A percentile compares a stretch with the other conserved stretches of the same genome.
Conservation (phyloP, 176 grass and related monocot genomes). For the Rhipidocladum racemiflorum region DNA sequence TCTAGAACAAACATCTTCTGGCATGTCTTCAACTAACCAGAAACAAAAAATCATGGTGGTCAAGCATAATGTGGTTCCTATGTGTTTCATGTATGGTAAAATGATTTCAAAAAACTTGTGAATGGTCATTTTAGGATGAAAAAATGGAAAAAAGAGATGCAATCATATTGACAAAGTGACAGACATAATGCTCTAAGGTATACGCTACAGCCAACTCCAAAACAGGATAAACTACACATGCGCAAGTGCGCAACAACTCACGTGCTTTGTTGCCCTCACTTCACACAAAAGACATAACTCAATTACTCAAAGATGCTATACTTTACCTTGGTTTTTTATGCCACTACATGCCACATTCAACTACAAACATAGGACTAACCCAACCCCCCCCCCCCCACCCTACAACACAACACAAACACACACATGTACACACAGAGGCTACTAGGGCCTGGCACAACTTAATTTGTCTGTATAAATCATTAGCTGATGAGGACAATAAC, state of each 20-base stretch:
- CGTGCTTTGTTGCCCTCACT: background rate
- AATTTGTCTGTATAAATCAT: background rate
- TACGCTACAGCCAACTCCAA: background rate
- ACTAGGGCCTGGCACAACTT: no score
- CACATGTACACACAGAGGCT: no score
- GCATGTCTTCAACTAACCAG: background rate
- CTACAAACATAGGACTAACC: background rate
- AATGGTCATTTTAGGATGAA: conserved; percentile 5
- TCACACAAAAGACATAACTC: conserved; percentile 14
- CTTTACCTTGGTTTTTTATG: background rate
- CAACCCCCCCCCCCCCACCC: no score
- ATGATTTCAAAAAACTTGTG: background rate
- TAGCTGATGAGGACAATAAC: background rate
- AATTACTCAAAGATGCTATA: conserved; percentile 22
- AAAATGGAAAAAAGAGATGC: background rate
- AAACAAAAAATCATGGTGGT: conserved; percentile 5
- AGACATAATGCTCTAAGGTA: conserved; percentile 11
- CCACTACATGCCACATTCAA: conserved; percentile 8
- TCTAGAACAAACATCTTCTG: conserved; percentile 18
- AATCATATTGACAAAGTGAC: background rate
- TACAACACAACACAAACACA: no score
- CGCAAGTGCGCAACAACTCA: background rate
- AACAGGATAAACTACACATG: conserved; percentile 15
- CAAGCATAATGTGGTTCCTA: background rate
- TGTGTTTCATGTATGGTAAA: conserved; percentile 10